Percentiles rank a stretch among this genome's conserved stretches.
Evolutionary conservation across 129 eudicot genomes (phyloP).

Genomic region (Kitagawia praeruptora): DNA sequence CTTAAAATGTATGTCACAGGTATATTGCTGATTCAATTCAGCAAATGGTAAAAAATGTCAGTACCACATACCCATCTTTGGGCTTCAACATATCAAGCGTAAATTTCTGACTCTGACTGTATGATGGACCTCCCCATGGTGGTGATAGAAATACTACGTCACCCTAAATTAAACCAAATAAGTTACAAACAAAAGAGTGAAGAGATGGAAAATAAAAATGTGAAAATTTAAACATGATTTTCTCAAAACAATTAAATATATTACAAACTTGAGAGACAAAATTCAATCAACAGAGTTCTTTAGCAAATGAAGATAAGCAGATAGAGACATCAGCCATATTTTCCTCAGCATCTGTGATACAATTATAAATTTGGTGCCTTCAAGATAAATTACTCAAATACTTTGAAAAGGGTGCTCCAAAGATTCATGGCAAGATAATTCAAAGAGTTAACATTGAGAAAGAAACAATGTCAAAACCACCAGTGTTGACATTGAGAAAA

Average conservation of each 20-base stretch:
- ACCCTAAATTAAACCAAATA: slow-evolving; percentile 28
- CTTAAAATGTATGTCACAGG: not conserved
- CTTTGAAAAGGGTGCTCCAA: not conserved
- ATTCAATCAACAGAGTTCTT: not conserved
- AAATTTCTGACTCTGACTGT: slow-evolving; percentile 36
- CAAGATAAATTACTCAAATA: not conserved
- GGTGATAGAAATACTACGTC: slow-evolving; percentile 71
- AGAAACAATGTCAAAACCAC: not conserved
- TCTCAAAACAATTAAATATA: not conserved
- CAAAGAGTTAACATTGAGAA: not conserved
- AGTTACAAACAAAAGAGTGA: not conserved
- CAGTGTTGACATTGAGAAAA: not conserved
- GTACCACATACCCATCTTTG: slow-evolving; percentile 52
- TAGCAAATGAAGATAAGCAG: not conserved
- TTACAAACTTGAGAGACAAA: not conserved
- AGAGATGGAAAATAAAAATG: no score
- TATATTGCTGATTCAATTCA: not conserved
- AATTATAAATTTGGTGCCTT: not conserved
- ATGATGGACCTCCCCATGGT: slow-evolving; percentile 92
- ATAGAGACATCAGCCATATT: not conserved
- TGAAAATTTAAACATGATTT: not conserved
- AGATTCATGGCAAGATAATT: not conserved
- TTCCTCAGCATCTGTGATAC: not conserved
- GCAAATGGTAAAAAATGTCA: not conserved
- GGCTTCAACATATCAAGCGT: slow-evolving; percentile 69